phyloP scores from a whole-genome alignment of 2,329 filamentous ascomycete genomes.

The Aspergillus neotritici region DNA sequence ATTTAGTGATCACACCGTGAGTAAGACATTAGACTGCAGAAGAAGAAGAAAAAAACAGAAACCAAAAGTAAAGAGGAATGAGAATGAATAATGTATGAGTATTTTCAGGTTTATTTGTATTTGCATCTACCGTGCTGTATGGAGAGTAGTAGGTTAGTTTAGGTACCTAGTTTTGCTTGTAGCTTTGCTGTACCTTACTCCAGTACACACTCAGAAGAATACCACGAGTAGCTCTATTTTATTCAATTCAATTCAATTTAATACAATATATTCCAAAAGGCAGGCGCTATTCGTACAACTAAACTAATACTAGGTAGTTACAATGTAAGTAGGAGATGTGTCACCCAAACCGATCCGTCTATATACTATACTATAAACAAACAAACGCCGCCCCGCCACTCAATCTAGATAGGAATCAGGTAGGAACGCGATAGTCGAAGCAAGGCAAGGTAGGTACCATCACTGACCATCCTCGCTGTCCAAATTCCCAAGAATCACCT shows the following conservation, averaged over 20 bases:
- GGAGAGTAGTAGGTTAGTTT: too few species aligned
- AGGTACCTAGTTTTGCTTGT: too few species aligned
- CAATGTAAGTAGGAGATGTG: too few species aligned
- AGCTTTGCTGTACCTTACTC: too few species aligned
- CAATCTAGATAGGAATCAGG: not conserved
- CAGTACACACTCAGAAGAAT: not conserved
- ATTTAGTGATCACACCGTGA: too few species aligned
- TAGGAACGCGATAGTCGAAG: not conserved
- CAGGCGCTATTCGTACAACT: too few species aligned
- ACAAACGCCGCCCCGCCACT: not conserved
- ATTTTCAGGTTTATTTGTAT: not conserved
- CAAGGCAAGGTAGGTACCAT: not conserved
- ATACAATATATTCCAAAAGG: too few species aligned
- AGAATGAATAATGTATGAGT: conserved; percentile 8
- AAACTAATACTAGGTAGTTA: too few species aligned
- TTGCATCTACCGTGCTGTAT: too few species aligned
- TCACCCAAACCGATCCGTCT: conserved; percentile 9
- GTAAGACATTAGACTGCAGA: not conserved
- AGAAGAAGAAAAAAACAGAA: not conserved
- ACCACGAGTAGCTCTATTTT: not conserved
- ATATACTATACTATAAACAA: conserved; percentile 19
- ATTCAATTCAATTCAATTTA: too few species aligned
- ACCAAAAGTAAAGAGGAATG: not conserved
- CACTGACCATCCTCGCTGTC: conserved; percentile 28
- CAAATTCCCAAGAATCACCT: conserved; percentile 38